Percentiles rank a stretch among this genome's conserved stretches.
Evolutionary conservation across 768 basidiomycete genomes (phyloP).

Genomic region (Lyophyllum atratum): DNA sequence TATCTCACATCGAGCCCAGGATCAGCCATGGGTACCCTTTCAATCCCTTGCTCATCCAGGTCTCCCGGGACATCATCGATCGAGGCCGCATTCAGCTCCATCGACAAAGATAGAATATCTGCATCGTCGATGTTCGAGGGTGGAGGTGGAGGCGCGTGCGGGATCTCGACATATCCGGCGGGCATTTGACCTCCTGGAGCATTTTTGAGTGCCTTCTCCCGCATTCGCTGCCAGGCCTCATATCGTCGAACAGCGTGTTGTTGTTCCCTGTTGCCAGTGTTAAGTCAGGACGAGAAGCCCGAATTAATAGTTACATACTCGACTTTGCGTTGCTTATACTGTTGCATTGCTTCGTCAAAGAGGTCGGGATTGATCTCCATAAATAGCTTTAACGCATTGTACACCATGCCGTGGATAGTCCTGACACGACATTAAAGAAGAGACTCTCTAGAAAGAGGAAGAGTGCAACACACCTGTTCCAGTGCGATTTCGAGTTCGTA

Average conservation of each 20-base stretch:
- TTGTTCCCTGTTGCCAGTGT: constrained; percentile 63
- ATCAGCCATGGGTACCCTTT: constrained; percentile 90
- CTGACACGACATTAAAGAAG: constrained; percentile 39
- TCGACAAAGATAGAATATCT: constrained; percentile 85
- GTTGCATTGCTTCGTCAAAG: constrained; percentile 91
- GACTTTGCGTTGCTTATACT: constrained; percentile 86
- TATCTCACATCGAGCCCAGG: constrained; percentile 78
- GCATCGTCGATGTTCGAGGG: constrained; percentile 78
- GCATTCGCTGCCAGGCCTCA: constrained; percentile 87
- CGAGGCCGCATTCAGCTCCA: constrained; percentile 85
- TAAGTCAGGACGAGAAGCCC: neutral
- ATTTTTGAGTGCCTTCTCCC: constrained; percentile 74
- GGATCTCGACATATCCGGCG: constrained; percentile 65
- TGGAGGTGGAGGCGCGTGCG: constrained; percentile 75
- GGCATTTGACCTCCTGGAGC: constrained; percentile 70
- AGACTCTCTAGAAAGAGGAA: constrained; percentile 6
- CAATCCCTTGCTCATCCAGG: constrained; percentile 79
- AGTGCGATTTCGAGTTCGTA: constrained; percentile 94
- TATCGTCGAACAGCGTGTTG: constrained; percentile 84
- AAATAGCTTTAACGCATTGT: constrained; percentile 96
- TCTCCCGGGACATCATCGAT: constrained; percentile 74
- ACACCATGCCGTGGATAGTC: constrained; percentile 99
- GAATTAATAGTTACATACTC: constrained; percentile 57
- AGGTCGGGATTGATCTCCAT: constrained; percentile 99
- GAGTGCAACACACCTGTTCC: constrained; percentile 83